These are phyloP conservation scores for Dalbergia cultrata DNA, from an alignment of 306 rosid genomes.

Conservation along the genomic window DNA sequence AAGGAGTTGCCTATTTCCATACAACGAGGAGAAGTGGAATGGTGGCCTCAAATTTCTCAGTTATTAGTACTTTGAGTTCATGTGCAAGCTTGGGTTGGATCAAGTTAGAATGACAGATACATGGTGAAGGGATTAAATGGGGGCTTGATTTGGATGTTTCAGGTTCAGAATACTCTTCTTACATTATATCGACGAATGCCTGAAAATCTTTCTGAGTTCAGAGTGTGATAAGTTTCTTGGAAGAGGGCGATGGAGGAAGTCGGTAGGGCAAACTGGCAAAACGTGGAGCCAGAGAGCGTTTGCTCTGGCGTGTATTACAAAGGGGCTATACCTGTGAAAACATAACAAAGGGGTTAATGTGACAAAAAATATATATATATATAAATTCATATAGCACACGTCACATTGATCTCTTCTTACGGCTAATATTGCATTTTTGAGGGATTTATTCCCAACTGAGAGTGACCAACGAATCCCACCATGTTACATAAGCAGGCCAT, in stretches of 20 bases:
- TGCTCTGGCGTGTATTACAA: no score
- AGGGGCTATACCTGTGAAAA: no score
- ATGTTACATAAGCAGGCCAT: no score
- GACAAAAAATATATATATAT: no score
- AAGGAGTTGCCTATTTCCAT: conserved; percentile 65
- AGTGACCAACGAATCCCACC: no score
- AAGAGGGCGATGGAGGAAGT: conserved; percentile 31
- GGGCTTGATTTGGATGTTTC: conserved; percentile 93
- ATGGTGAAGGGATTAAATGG: conserved; percentile 72
- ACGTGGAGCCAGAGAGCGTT: no score
- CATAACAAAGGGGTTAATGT: no score
- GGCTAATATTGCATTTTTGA: no score
- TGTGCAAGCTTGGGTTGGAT: conserved; percentile 85
- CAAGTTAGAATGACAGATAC: conserved; percentile 74
- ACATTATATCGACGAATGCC: conserved; percentile 68
- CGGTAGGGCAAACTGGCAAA: no score
- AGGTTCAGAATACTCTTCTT: conserved; percentile 87
- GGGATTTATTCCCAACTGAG: no score
- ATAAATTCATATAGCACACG: no score
- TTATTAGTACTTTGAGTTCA: conserved; percentile 89
- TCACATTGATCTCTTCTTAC: no score
- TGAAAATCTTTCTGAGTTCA: conserved; percentile 71
- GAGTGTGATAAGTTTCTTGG: conserved; percentile 84
- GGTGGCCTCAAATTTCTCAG: conserved; percentile 81
- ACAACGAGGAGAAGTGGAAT: conserved; percentile 72